Conservation (phyloP, 108 stramenopile species). For the Skeletonema costatum region DNA sequence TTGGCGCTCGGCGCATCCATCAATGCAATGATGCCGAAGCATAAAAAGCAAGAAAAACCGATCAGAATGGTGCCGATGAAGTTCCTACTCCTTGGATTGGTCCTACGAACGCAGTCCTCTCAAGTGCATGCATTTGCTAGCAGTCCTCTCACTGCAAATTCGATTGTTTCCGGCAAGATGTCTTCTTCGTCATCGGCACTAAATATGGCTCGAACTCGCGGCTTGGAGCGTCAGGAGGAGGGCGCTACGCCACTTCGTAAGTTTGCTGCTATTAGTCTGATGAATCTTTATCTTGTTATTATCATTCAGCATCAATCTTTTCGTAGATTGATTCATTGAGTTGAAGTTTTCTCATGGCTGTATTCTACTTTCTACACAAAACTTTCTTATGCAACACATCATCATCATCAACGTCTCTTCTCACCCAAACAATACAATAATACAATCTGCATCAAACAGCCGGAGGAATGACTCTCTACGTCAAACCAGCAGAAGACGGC, state of each 20-base stretch:
- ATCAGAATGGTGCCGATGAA: not conserved
- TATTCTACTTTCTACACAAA: not conserved
- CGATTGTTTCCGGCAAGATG: slow-evolving; percentile 4
- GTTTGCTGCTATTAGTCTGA: slow-evolving; percentile 8
- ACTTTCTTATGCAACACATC: slow-evolving; percentile 8
- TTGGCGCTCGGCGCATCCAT: too few species aligned
- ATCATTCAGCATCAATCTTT: not conserved
- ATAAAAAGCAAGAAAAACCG: not conserved
- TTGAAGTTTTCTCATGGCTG: not conserved
- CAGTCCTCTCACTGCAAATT: not conserved
- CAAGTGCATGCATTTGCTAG: not conserved
- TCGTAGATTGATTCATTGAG: not conserved
- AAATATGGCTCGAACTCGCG: slow-evolving; percentile 59
- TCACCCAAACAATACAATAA: not conserved
- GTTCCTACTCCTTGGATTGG: not conserved
- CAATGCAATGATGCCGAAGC: too few species aligned
- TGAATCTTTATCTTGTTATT: too few species aligned
- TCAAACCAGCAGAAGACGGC: slow-evolving; percentile 79
- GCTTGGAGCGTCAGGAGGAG: slow-evolving; percentile 60
- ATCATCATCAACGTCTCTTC: not conserved
- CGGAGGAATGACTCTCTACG: slow-evolving; percentile 82
- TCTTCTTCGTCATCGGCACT: slow-evolving; percentile 10
- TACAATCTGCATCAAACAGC: slow-evolving; percentile 38
- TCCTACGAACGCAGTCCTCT: slow-evolving; percentile 1
- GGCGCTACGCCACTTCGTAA: slow-evolving; percentile 73